Evolutionary conservation across 2,329 filamentous ascomycete genomes (phyloP).

Genomic region (Phaeosphaeriaceae sp.): DNA sequence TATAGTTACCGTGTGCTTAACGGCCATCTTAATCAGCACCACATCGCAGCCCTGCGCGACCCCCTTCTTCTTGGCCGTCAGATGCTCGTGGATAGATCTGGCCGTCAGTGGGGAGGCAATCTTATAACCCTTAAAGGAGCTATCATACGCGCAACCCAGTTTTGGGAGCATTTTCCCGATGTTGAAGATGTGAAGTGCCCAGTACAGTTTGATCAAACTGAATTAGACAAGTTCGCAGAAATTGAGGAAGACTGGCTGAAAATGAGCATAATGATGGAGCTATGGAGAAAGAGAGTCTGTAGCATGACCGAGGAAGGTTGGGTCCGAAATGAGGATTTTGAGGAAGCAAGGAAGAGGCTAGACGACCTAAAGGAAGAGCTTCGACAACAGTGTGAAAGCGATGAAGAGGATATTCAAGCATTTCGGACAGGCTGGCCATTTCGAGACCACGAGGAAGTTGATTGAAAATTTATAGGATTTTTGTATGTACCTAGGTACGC

Average conservation of each 20-base stretch:
- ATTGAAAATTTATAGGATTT: conserved; percentile 8
- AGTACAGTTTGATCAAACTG: conserved; percentile 16
- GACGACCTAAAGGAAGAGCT: conserved; percentile 16
- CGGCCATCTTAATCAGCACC: conserved; percentile 13
- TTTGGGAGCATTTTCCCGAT: conserved; percentile 17
- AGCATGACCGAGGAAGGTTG: conserved; percentile 20
- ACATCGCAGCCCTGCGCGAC: conserved; percentile 17
- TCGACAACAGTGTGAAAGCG: conserved; percentile 18
- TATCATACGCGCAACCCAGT: not conserved
- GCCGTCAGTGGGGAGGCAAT: conserved; percentile 22
- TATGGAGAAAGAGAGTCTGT: conserved; percentile 17
- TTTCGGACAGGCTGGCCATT: conserved; percentile 20
- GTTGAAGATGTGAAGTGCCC: conserved; percentile 15
- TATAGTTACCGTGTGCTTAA: conserved; percentile 16
- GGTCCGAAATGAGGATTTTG: conserved; percentile 20
- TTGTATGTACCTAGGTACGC: too few species aligned
- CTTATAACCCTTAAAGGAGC: conserved; percentile 18
- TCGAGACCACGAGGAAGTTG: conserved; percentile 14
- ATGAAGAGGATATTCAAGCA: conserved; percentile 17
- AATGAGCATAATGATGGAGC: conserved; percentile 14
- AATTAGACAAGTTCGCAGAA: conserved; percentile 16
- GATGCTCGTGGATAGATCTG: conserved; percentile 22
- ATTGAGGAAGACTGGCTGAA: conserved; percentile 15
- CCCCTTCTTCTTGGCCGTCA: conserved; percentile 21
- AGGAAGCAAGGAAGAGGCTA: conserved; percentile 19